Base-by-base conservation (phyloP, 1,284 basidiomycete species). In the Lentinula novae-zelandiae region DNA sequence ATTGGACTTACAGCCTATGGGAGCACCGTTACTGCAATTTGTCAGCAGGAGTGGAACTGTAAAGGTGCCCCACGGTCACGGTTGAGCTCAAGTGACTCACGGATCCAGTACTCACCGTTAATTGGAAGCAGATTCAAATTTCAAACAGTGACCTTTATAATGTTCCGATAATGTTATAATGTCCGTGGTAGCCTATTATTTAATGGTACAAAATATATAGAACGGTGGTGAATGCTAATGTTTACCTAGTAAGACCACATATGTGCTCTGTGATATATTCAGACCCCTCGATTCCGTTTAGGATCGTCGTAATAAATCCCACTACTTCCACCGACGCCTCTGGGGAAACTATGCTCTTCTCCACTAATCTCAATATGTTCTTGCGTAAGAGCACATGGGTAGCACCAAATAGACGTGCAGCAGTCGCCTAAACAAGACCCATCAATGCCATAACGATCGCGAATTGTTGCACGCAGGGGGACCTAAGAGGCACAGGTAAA, bases 371-470 rank as follows among this genome's bases (percentile, higher is more conserved):
- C 82, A 27, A 75, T 71, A 50, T 72, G 70, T 63, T 79, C 80
- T 66, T 84, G 82, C 0, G 75, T 74, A 46, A 84, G 75, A 5
- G 75, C 73, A 64, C 82, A 84, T 20, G 81, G 77, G 1, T 67
- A 67, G 67, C 82, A 84, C 67, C 71, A 83, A 56, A 70, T 75
- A 2, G 76, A 67, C 5, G 73, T 65, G 48, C 71, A 69, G 64
- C 73, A 82, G 63, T 83, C 82, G 8, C 68, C 67, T 13, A 49
- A 34, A 57, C 70, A 71, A 10, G 66, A 64, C 49, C 72, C 72
- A 40, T 81, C 81, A 67, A 84, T 79, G 58, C 70, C 70, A 66
- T 82, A 82, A 27, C 82, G 78, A 2, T 61, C 51, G 42, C 82
- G 77, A 50, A 79, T 66, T 17, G 67, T 68, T 3, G 66, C 65